phyloP scores from a whole-genome alignment of 352 stramenopile species.

The Globisporangium takayamanum region DNA sequence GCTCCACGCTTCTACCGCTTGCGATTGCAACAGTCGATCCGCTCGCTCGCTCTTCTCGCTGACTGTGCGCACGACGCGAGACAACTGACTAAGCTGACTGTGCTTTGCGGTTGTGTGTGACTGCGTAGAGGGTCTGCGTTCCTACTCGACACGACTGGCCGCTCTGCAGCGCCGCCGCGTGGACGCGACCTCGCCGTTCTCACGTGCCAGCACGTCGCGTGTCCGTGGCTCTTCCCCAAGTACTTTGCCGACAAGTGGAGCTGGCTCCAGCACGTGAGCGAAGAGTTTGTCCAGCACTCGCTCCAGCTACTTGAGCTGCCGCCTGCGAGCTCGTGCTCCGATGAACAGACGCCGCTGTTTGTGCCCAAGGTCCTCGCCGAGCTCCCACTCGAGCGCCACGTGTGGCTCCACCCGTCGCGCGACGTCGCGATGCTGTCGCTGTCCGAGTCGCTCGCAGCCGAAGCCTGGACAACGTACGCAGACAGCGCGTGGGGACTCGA shows the following conservation, averaged over 20 bases:
- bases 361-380: slow-evolving; percentile 41
- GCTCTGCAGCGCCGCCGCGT: not conserved
- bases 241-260: slow-evolving; percentile 78
- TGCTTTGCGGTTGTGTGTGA: not conserved
- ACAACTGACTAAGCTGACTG: not conserved
- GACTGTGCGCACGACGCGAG: not conserved
- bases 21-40: not conserved
- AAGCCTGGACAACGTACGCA: slow-evolving; percentile 15
- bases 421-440: slow-evolving; percentile 60
- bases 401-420: slow-evolving; percentile 45
- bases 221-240: slow-evolving; percentile 67
- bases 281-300: slow-evolving; percentile 65
- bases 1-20: no score
- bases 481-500: slow-evolving; percentile 24
- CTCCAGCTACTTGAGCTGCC: slow-evolving; percentile 48
- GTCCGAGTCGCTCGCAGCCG: slow-evolving; percentile 20
- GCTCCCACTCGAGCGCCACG: slow-evolving; percentile 38
- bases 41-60: not conserved
- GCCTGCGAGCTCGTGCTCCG: not conserved
- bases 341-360: slow-evolving; percentile 2
- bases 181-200: slow-evolving; percentile 26
- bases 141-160: slow-evolving; percentile 22
- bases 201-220: slow-evolving; percentile 79
- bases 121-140: slow-evolving; percentile 55
- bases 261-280: slow-evolving; percentile 79